These are phyloP conservation scores for Gentiana macrophylla DNA, from an alignment of 257 asterid genomes.

Conservation along the genomic window DNA sequence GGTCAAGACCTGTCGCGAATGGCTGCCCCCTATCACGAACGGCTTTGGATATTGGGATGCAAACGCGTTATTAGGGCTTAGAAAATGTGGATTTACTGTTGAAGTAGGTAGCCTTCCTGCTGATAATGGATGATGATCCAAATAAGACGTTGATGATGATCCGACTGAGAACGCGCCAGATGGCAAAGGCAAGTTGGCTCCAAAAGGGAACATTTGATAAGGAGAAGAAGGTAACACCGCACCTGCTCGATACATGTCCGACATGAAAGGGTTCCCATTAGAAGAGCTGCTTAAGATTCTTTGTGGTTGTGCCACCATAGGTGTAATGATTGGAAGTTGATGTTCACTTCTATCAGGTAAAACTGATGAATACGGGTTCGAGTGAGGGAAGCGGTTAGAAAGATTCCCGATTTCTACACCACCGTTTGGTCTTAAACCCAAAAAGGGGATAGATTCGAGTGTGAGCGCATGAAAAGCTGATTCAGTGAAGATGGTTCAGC, in stretches of 20 bases:
- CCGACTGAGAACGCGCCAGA: constrained; percentile 47
- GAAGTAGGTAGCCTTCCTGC: constrained; percentile 50
- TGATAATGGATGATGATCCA: constrained; percentile 22
- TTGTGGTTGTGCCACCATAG: constrained; percentile 35
- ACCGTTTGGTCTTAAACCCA: constrained; percentile 31
- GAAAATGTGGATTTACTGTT: constrained; percentile 41
- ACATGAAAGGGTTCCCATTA: constrained; percentile 32
- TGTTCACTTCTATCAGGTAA: constrained; percentile 53
- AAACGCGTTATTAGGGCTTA: constrained; percentile 46
- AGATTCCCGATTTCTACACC: constrained; percentile 38
- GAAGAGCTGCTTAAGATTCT: constrained; percentile 45
- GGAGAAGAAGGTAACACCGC: constrained; percentile 76
- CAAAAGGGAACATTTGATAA: constrained; percentile 41
- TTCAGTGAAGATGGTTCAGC: constrained; percentile 20
- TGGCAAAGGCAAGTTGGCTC: constrained; percentile 45
- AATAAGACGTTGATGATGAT: constrained; percentile 23
- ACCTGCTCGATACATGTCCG: constrained; percentile 51
- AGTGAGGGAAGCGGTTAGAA: constrained; percentile 65
- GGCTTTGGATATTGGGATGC: constrained; percentile 70
- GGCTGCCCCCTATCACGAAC: constrained; percentile 21
- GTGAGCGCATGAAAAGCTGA: constrained; percentile 23
- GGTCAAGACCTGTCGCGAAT: constrained; percentile 53
- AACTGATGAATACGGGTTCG: constrained; percentile 48
- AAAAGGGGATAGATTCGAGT: constrained; percentile 18
- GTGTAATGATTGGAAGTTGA: constrained; percentile 51